Evolutionary conservation across 2,329 filamentous ascomycete genomes (phyloP).

Genomic region (Phialocephala sp.): DNA sequence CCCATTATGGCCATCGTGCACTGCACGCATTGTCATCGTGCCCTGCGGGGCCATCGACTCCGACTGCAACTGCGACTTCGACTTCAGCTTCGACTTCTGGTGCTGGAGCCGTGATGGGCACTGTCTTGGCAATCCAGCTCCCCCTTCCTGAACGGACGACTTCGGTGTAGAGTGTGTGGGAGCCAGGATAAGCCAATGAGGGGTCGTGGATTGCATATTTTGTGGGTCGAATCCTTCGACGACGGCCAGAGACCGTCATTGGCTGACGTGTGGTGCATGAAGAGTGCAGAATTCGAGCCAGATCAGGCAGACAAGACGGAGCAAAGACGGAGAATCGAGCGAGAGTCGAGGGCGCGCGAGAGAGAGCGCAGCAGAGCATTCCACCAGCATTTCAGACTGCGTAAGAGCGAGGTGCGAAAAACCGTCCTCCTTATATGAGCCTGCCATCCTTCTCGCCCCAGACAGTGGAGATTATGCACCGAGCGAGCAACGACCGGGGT

Average conservation of each 20-base stretch:
- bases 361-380: constrained; percentile 6
- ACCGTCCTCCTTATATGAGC: constrained; percentile 26
- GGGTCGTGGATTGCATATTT: constrained; percentile 24
- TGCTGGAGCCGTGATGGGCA: not conserved
- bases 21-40: constrained; percentile 1
- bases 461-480: constrained; percentile 34
- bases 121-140: constrained; percentile 22
- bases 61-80: not conserved
- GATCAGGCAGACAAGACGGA: constrained; percentile 3
- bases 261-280: constrained; percentile 24
- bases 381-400: not conserved
- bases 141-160: constrained; percentile 20
- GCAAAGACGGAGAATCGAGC: constrained; percentile 13
- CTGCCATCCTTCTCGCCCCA: constrained; percentile 19
- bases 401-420: constrained; percentile 5
- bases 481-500: constrained; percentile 23
- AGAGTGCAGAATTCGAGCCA: constrained; percentile 7
- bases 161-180: constrained; percentile 25
- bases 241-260: constrained; percentile 14
- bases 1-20: constrained; percentile 6
- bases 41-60: not conserved
- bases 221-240: constrained; percentile 20
- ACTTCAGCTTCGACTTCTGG: not conserved
- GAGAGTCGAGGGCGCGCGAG: not conserved
- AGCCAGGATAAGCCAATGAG: constrained; percentile 27